These are phyloP conservation scores for Pyrenophora teres DNA, from an alignment of 2,329 filamentous ascomycete genomes.

Conservation along the genomic window DNA sequence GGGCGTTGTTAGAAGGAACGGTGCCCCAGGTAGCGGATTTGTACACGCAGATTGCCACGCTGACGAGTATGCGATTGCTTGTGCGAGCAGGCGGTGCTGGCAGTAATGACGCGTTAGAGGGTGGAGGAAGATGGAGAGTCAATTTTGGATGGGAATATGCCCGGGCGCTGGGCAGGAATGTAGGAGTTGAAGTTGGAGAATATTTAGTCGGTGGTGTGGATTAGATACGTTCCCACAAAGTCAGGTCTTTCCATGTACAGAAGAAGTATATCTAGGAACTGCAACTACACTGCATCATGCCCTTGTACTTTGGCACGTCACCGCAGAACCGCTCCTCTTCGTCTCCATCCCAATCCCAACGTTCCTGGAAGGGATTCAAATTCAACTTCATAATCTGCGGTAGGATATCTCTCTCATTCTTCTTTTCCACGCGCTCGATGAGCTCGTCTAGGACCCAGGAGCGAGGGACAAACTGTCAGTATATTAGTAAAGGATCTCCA, in stretches of 20 bases:
- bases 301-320: slow-evolving; percentile 77
- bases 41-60: slow-evolving; percentile 66
- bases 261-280: slow-evolving; percentile 62
- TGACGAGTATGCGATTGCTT: slow-evolving; percentile 71
- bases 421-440: slow-evolving; percentile 85
- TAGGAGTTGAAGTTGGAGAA: slow-evolving; percentile 79
- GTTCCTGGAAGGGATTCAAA: slow-evolving; percentile 80
- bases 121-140: slow-evolving; percentile 74
- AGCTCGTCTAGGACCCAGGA: slow-evolving; percentile 94
- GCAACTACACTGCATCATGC: slow-evolving; percentile 93
- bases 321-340: slow-evolving; percentile 84
- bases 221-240: slow-evolving; percentile 1
- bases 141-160: slow-evolving; percentile 80
- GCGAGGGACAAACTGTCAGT: slow-evolving; percentile 74
- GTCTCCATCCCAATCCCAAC: slow-evolving; percentile 68
- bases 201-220: slow-evolving; percentile 52
- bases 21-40: slow-evolving; percentile 54
- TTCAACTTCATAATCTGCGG: slow-evolving; percentile 80
- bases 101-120: slow-evolving; percentile 67
- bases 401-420: slow-evolving; percentile 78
- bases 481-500: slow-evolving; percentile 3
- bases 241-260: no score
- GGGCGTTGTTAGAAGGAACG: slow-evolving; percentile 61
- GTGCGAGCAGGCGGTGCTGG: slow-evolving; percentile 63
- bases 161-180: slow-evolving; percentile 69